Evolutionary conservation across 306 rosid genomes (phyloP).

Genomic region (Neltuma alba): DNA sequence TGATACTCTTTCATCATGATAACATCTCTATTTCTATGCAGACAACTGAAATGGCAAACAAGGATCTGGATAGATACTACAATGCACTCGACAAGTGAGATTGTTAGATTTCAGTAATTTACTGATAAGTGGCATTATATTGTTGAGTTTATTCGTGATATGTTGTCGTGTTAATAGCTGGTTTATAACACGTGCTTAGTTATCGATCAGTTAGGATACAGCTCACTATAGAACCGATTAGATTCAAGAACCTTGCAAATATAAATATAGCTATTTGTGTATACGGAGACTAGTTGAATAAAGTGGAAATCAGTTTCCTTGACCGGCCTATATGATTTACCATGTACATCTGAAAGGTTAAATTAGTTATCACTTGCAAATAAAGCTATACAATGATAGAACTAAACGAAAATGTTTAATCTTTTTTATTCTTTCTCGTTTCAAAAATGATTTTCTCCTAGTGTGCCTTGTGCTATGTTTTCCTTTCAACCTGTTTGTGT

Average conservation of each 20-base stretch:
- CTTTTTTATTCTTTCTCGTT: neutral
- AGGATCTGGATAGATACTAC: conserved; percentile 98
- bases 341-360: conserved; percentile 4
- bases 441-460: neutral
- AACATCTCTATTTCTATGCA: conserved; percentile 42
- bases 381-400: conserved; percentile 30
- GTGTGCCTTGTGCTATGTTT: neutral
- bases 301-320: too few relatives aligned
- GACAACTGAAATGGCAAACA: conserved; percentile 99
- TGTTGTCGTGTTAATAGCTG: too few relatives aligned
- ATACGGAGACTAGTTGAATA: too few relatives aligned
- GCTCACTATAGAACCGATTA: too few relatives aligned
- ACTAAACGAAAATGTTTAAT: neutral
- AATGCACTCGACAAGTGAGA: conserved; percentile 94
- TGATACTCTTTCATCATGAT: conserved; percentile 16
- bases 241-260: too few relatives aligned
- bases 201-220: too few relatives aligned
- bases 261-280: too few relatives aligned
- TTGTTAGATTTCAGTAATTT: conserved; percentile 37
- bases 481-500: neutral
- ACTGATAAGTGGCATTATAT: too few relatives aligned
- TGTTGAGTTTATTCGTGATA: too few relatives aligned
- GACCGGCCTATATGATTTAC: too few relatives aligned
- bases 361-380: conserved; percentile 17
- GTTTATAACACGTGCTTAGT: too few relatives aligned